Evolutionary conservation across 2,329 filamentous ascomycete species (phyloP).

Genomic region (Colletotrichum musae): DNA sequence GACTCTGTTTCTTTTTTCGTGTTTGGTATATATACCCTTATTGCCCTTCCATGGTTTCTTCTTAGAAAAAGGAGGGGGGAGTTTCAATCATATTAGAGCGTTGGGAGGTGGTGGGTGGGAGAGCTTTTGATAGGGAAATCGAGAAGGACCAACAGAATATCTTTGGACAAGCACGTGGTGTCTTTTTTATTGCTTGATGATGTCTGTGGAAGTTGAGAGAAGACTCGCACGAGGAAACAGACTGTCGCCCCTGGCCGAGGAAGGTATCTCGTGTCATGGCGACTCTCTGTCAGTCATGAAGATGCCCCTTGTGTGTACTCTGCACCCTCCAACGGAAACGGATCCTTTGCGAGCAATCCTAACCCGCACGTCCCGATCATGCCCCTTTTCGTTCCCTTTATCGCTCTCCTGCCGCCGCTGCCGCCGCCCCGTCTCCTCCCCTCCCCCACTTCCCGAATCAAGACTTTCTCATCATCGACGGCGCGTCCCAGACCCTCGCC

Average conservation of each 20-base stretch:
- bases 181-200: background rate
- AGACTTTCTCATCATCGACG: background rate
- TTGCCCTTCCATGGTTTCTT: background rate
- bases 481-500: slow-evolving; percentile 46
- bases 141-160: background rate
- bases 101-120: background rate
- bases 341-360: no score
- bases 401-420: slow-evolving; percentile 6
- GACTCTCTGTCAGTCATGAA: no score
- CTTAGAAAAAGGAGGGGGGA: background rate
- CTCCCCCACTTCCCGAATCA: slow-evolving; percentile 9
- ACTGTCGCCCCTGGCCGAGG: background rate
- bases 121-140: background rate
- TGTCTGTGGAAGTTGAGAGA: no score
- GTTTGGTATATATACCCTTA: slow-evolving; percentile 38
- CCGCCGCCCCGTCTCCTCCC: background rate
- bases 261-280: background rate
- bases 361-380: no score
- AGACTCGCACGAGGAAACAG: background rate
- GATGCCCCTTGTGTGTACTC: background rate
- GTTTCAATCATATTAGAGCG: background rate
- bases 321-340: slow-evolving; percentile 32
- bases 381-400: background rate
- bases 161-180: background rate
- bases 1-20: no score